Base-by-base conservation (phyloP, 2,329 filamentous ascomycete genomes). In the Hypoxylon sp. region DNA sequence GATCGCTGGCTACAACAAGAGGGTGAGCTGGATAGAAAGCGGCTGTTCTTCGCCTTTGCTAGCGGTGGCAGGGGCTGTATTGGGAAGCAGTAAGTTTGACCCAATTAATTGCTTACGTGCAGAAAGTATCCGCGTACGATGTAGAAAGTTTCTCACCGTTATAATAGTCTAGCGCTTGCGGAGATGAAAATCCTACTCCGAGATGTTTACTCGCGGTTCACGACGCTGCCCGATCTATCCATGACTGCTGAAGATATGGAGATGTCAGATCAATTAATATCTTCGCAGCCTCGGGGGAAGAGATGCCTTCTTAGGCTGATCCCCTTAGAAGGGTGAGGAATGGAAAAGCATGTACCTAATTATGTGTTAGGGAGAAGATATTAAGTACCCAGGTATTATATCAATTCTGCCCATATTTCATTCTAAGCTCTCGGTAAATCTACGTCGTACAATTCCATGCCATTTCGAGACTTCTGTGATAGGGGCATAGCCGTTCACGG, bases 1-100 rank as follows among this genome's bases (percentile, higher is more conserved):
- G 92, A 95, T 63, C 87, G 95, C 72, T 98, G 94, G 94, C 87
- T 97, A 71, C 88, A 86, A 14, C 84, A 86, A 8, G 86, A 90
- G 50, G 93, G 92, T 1, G 93, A 95, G 73, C 86, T 91, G 66
- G 92, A 95, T 74, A 84, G 88, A 63, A 87, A 87, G 72, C 82
- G 87, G 47, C 74, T 88, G 6, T 87, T 90, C 74, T 91, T 91
- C 81, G 86, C 90, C 0, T 92, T 92, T 81, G 86, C 88, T 5
- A 87, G 83, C 52, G 90, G 90, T 3, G 90, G 88, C 0, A 81
- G 90, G 72, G 89, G 89, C 0, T 92, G 90, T 68, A 85, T 90
- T 24, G 89, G 89, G 3, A 89, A 88, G 73, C 88, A 92, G 90
- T 92, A 80, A 81, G 89, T 86, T 33, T 31, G 10, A 9, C n/a